phyloP scores from a whole-genome alignment of 768 basidiomycete genomes.

The Leccinum olivaceopallidum region DNA sequence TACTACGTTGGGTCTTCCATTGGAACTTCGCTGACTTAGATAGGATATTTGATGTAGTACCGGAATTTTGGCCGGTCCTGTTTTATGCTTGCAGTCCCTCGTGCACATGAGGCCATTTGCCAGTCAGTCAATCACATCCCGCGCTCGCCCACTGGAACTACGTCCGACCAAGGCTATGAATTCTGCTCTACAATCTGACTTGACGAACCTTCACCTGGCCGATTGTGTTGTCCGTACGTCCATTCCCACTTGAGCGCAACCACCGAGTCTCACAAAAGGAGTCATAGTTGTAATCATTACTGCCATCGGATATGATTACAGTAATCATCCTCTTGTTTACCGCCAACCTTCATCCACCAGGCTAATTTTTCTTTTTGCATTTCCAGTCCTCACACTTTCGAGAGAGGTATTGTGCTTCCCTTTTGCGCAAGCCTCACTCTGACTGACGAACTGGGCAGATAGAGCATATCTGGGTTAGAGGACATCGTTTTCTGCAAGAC shows the following conservation, averaged over 20 bases:
- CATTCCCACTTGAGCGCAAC: neutral
- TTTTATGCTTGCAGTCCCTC: neutral
- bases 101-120: too few species aligned
- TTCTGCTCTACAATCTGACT: neutral
- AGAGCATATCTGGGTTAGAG: too few species aligned
- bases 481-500: too few species aligned
- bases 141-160: neutral
- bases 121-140: neutral
- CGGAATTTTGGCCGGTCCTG: neutral
- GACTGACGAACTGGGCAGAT: too few species aligned
- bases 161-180: neutral
- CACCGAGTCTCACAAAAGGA: neutral
- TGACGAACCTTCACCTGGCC: neutral
- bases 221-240: neutral
- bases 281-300: neutral
- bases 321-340: neutral
- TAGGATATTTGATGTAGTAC: neutral
- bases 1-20: neutral
- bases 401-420: too few species aligned
- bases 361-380: too few species aligned
- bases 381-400: too few species aligned
- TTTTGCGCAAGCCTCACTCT: too few species aligned
- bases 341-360: too few species aligned
- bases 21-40: neutral
- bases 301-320: neutral